Percentiles rank a stretch among this genome's conserved stretches.
These are phyloP conservation scores for Pseudogymnoascus sp. DNA, from an alignment of 2,329 filamentous ascomycete species.

Conservation along the genomic window DNA sequence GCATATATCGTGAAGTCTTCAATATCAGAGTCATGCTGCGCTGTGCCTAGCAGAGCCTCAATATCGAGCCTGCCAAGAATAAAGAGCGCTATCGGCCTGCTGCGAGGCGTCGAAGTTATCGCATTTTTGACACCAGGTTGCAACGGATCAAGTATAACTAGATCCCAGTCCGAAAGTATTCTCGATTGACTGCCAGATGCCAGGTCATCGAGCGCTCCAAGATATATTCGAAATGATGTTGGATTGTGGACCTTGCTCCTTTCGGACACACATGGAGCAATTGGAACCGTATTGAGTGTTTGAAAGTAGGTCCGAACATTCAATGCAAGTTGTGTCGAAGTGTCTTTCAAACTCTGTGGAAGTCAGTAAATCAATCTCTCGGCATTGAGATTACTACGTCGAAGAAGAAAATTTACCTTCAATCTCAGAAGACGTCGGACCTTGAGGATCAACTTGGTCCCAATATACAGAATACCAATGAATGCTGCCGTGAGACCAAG, in stretches of 20 bases:
- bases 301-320: too few species aligned
- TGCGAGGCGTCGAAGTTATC: constrained; percentile 17
- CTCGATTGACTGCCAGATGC: constrained; percentile 13
- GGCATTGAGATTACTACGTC: too few species aligned
- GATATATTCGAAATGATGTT: constrained; percentile 26
- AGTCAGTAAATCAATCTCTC: too few species aligned
- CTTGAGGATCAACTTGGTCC: constrained; percentile 26
- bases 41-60: too few species aligned
- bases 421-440: constrained; percentile 22
- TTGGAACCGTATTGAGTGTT: not conserved
- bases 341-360: too few species aligned
- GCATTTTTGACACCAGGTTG: constrained; percentile 18
- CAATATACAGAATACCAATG: constrained; percentile 28
- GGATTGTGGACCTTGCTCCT: constrained; percentile 16
- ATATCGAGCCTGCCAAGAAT: constrained; percentile 22
- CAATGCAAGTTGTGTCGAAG: too few species aligned
- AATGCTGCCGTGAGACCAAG: constrained; percentile 30
- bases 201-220: constrained; percentile 25
- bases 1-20: too few species aligned
- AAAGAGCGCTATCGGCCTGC: constrained; percentile 15
- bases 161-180: constrained; percentile 13
- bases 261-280: not conserved
- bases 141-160: constrained; percentile 18
- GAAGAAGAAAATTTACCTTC: too few species aligned
- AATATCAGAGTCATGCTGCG: too few species aligned